These are phyloP conservation scores for Termitomyces sp. DNA, from an alignment of 768 basidiomycete genomes.

Conservation along the genomic window DNA sequence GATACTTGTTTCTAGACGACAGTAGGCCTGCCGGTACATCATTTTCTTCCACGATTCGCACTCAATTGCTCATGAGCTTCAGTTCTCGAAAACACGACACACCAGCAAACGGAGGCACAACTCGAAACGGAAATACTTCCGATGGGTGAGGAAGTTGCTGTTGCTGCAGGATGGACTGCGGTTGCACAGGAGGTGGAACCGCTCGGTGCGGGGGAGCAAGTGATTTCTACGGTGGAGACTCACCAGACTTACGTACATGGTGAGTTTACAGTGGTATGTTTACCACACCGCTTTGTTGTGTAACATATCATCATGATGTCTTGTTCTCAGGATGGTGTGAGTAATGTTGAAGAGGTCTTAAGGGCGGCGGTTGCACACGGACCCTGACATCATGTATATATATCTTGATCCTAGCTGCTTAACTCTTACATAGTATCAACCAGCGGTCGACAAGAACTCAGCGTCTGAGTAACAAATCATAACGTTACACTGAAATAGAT, in stretches of 20 bases:
- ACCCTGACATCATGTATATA: not conserved
- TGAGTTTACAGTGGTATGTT: slow-evolving; percentile 4
- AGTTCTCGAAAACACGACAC: slow-evolving; percentile 11
- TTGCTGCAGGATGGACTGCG: not conserved
- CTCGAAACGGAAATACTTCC: not conserved
- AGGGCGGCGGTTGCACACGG: slow-evolving; percentile 1
- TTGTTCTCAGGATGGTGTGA: slow-evolving; percentile 7
- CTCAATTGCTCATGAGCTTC: slow-evolving; percentile 18
- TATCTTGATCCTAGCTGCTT: not conserved
- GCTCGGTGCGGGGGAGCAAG: not conserved
- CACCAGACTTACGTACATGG: not conserved
- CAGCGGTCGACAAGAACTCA: not conserved
- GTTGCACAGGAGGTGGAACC: not conserved
- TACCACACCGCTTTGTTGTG: not conserved
- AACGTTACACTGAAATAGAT: not conserved
- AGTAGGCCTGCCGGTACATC: slow-evolving; percentile 9
- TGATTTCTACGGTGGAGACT: not conserved
- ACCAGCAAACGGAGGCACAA: not conserved
- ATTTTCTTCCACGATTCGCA: slow-evolving; percentile 12
- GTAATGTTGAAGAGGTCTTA: slow-evolving; percentile 8
- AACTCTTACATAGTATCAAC: not conserved
- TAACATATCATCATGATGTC: not conserved
- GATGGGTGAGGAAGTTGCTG: slow-evolving; percentile 4
- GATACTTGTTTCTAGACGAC: not conserved
- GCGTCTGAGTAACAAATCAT: not conserved